Percentiles rank a stretch among this genome's conserved stretches.
Evolutionary conservation across 1,284 basidiomycete species (phyloP).

Genomic region (Ustilago shanxiensis): DNA sequence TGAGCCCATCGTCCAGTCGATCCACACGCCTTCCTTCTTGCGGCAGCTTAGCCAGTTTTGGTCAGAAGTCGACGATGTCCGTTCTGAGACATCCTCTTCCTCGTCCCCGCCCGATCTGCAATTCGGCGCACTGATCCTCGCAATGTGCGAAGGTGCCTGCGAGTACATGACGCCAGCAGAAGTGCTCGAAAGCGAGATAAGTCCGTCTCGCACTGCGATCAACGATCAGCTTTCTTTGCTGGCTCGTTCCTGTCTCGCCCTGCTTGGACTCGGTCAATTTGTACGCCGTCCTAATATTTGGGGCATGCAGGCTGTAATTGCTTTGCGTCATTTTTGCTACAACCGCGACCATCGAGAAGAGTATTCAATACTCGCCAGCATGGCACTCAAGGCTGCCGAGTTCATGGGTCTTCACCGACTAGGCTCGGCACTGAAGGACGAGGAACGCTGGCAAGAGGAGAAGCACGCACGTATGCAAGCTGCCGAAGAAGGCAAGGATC

Average conservation of each 20-base stretch:
- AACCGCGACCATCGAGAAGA: conserved; percentile 49
- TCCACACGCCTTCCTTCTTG: conserved; percentile 38
- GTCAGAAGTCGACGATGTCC: conserved; percentile 15
- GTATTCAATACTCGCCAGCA: conserved; percentile 28
- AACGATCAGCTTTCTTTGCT: conserved; percentile 32
- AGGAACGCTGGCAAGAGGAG: conserved; percentile 53
- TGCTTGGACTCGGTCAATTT: conserved; percentile 37
- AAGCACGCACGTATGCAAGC: conserved; percentile 5
- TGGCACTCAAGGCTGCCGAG: conserved; percentile 53
- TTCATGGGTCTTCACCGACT: conserved; percentile 52
- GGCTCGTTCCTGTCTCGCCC: conserved; percentile 13
- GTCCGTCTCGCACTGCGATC: conserved; percentile 33
- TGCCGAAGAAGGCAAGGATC: conserved; percentile 18
- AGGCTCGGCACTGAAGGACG: conserved; percentile 56
- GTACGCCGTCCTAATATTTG: conserved; percentile 44
- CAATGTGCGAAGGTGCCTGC: conserved; percentile 47
- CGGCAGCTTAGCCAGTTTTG: conserved; percentile 39
- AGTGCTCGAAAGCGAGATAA: conserved; percentile 44
- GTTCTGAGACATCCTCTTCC: not conserved
- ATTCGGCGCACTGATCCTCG: conserved; percentile 42
- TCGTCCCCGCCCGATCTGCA: conserved; percentile 31
- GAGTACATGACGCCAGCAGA: conserved; percentile 52
- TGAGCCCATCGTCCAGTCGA: conserved; percentile 40
- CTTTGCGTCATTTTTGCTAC: conserved; percentile 47
- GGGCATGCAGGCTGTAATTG: conserved; percentile 44